Base-by-base conservation (phyloP, 163 green algal genomes). In the Scenedesmus sp. region DNA sequence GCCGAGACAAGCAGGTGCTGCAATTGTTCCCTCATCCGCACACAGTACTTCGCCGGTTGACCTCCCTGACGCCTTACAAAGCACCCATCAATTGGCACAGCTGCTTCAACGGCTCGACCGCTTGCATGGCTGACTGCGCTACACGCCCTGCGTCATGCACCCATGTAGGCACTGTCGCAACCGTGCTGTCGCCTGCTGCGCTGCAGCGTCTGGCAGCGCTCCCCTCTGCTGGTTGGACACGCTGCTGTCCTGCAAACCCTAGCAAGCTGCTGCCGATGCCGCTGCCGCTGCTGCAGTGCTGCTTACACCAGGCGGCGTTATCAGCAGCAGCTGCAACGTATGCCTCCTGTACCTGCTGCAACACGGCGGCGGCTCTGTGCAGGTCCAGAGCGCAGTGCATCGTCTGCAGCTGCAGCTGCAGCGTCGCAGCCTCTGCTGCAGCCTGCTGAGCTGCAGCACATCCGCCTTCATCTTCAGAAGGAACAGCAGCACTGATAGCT, bases 341-440 rank as follows among this genome's bases (percentile, higher is more conserved):
- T 22, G 73, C 73, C 37, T 43, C 16, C 20, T 46, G 44, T 0
- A 91, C 73, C 40, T 65, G 35, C 33, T 85, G 43, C 79, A 91
- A 42, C 37, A 84, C 30, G 33, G 10, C 22, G 13, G 88, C 88
- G 20, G 80, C 88, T 22, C 88, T 79, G n/a, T 43, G 43, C 30
- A 91, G 33, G 53, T 88, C 79, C 12, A 91, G 20, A 1, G 46
- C 40, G 70, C 85, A 89, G 6, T 82, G 59, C 65, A 88, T 26
- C 56, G 70, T 15, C 76, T 81, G 37, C 56, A 83, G 37, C 13
- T 37, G 86, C 86, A 37, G 4, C n/a, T 26, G 22, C 6, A 37
- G 4, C n/a, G 10, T 4, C 6, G 15, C 44, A n/a, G 0, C 13
- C 3, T 33, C 37, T 53, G 37, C 10, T 46, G 37, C 30, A 40